phyloP scores from a whole-genome alignment of 768 basidiomycete species.

The Auriscalpium orientale region DNA sequence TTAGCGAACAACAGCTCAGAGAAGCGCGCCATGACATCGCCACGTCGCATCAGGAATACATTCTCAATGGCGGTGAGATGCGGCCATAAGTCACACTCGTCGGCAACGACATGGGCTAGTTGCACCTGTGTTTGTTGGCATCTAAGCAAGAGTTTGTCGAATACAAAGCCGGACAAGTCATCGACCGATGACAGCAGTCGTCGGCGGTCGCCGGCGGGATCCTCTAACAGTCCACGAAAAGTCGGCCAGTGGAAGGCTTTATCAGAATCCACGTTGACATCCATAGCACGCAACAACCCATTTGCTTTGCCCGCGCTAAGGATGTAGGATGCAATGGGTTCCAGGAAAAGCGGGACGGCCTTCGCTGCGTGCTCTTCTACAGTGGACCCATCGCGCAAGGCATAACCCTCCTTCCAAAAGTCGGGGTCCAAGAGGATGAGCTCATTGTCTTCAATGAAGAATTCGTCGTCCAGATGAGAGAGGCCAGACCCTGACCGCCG shows the following conservation, averaged over 20 bases:
- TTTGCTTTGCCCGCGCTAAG: constrained; percentile 70
- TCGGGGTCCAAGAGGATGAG: constrained; percentile 53
- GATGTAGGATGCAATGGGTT: constrained; percentile 48
- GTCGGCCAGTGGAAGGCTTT: constrained; percentile 3
- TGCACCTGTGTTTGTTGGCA: constrained; percentile 44
- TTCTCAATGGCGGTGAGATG: constrained; percentile 63
- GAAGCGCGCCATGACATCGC: constrained; percentile 73
- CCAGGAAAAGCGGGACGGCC: constrained; percentile 54
- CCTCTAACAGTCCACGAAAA: constrained; percentile 6
- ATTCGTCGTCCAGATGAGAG: constrained; percentile 54
- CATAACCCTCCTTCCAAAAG: constrained; percentile 74
- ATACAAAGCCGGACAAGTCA: constrained; percentile 52
- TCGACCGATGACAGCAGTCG: constrained; percentile 52
- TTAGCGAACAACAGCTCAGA: constrained; percentile 67
- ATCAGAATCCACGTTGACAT: constrained; percentile 7
- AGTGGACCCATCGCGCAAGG: constrained; percentile 36
- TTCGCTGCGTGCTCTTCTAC: constrained; percentile 20
- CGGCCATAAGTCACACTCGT: constrained; percentile 57
- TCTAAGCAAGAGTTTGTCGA: constrained; percentile 51
- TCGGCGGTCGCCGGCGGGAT: neutral
- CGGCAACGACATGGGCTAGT: constrained; percentile 51
- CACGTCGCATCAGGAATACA: constrained; percentile 66
- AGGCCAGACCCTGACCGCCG: constrained; percentile 3
- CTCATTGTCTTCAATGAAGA: constrained; percentile 72
- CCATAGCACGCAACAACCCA: constrained; percentile 64